These are phyloP conservation scores for Linum usitatissimum DNA, from an alignment of 345 rosid species.

Conservation along the genomic window DNA sequence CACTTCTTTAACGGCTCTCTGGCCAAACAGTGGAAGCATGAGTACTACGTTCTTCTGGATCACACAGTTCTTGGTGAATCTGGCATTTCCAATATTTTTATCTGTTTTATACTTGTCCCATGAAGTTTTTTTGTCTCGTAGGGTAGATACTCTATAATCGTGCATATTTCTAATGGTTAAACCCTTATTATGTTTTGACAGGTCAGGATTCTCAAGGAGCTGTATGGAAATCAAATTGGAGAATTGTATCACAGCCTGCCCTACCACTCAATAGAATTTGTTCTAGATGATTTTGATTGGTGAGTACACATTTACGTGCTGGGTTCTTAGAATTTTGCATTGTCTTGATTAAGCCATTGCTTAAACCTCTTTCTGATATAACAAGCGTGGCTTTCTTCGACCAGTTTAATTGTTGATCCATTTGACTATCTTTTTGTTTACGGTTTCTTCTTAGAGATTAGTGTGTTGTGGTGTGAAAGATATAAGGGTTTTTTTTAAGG, in stretches of 20 bases:
- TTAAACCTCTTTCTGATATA: neutral
- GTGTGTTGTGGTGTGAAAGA: neutral
- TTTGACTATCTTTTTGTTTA: neutral
- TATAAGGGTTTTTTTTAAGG: neutral
- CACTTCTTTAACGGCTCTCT: neutral
- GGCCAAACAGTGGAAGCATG: neutral
- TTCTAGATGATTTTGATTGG: constrained; percentile 70
- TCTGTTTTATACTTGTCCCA: neutral
- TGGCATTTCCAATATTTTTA: neutral
- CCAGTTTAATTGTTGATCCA: neutral
- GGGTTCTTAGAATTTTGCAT: neutral
- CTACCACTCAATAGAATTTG: constrained; percentile 80
- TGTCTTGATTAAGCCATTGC: neutral
- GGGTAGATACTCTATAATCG: neutral
- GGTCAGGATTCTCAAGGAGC: constrained; percentile 85
- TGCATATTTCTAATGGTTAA: too few species aligned
- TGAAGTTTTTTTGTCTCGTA: neutral
- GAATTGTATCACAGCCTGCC: constrained; percentile 92
- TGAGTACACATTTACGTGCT: constrained; percentile 24
- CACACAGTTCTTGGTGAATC: neutral
- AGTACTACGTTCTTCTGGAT: neutral
- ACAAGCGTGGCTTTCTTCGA: neutral
- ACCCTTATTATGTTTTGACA: constrained; percentile 17
- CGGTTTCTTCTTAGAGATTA: neutral
- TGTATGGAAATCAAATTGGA: constrained; percentile 85